Base-by-base conservation (phyloP, 306 rosid species). In the Mimosa pudica region DNA sequence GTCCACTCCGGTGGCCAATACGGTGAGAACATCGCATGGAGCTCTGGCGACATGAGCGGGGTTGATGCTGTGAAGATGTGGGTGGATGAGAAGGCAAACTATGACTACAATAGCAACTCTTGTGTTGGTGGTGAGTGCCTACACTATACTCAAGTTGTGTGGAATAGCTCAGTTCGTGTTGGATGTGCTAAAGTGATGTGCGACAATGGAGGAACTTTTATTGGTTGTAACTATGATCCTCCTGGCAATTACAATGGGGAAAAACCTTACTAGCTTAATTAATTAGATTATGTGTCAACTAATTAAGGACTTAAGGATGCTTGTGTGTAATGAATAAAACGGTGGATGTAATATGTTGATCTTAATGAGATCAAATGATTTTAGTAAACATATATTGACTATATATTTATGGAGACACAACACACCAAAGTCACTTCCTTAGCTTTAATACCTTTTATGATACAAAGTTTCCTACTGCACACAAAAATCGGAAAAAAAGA, bases 151-250 rank as follows among this genome's bases (percentile, higher is more conserved):
- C 92, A 86, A 9, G 85, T 90, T 11, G 85, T 90, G 8, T 90
- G 92, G 92, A 69, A 58, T 5, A 46, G 30, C 16, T 73, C 94
- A 0, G 44, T 52, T n/a, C 82, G 83, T 9, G 30, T 88, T 5
- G 94, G 94, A 0, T 90, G 94, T 51, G 91, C 86, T 3, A 90
- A 80, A 32, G 90, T 83, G 3, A 47, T 3, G 10, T 89, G 93
- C 32, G 38, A 86, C 24, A 72, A 70, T 80, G 86, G 90, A 1
- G 87, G 93, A 42, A 87, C 90, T 6, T 79, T 89, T 66, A 83
- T 89, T 5, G 63, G 69, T 7, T 91, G 93, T 82, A 89, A 89
- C 80, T 89, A 92, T 81, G 88, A 82, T 64, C 94, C 97, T 12
- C 88, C 41, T 0, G 91, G 97, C 45, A 89, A 89, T 61, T 30